Conservation (phyloP, 805 yeast species). For the Metschnikowia borealis region DNA sequence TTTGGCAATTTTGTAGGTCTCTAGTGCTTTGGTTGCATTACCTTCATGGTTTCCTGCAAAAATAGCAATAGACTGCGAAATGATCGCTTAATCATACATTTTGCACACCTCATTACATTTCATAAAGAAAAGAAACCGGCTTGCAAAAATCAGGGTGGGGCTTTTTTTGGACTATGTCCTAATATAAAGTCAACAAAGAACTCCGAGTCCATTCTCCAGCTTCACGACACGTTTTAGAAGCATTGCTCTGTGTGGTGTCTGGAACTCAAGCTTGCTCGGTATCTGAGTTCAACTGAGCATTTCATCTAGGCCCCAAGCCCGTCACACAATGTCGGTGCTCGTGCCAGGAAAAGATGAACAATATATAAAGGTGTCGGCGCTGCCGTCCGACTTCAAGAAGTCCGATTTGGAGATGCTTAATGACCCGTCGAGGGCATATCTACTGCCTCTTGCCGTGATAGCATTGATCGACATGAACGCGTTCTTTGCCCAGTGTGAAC, state of each 20-base stretch:
- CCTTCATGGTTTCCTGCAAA: not conserved
- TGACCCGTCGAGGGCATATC: conserved; percentile 45
- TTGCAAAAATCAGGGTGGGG: not conserved
- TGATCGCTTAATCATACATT: no score
- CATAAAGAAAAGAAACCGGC: not conserved
- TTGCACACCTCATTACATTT: not conserved
- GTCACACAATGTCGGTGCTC: conserved; percentile 5
- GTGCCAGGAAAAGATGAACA: not conserved
- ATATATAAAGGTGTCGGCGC: not conserved
- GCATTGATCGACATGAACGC: conserved; percentile 92
- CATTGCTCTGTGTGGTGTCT: not conserved
- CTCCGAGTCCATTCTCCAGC: not conserved
- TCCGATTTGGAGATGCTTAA: conserved; percentile 47
- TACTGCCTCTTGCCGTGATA: conserved; percentile 70
- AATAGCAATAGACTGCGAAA: not conserved
- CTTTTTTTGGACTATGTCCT: not conserved
- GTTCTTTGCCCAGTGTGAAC: conserved; percentile 93
- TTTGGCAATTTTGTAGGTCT: not conserved
- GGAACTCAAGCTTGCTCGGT: not conserved
- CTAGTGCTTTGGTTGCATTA: not conserved
- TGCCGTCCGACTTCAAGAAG: conserved; percentile 7
- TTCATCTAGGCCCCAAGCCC: not conserved
- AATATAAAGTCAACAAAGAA: not conserved
- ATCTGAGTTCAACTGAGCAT: not conserved
- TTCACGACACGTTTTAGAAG: not conserved